Evolutionary conservation across 331 rosid species (phyloP), one percentile per base, ranked within the genome.

Genomic region (Phaseolus coccineus): DNA sequence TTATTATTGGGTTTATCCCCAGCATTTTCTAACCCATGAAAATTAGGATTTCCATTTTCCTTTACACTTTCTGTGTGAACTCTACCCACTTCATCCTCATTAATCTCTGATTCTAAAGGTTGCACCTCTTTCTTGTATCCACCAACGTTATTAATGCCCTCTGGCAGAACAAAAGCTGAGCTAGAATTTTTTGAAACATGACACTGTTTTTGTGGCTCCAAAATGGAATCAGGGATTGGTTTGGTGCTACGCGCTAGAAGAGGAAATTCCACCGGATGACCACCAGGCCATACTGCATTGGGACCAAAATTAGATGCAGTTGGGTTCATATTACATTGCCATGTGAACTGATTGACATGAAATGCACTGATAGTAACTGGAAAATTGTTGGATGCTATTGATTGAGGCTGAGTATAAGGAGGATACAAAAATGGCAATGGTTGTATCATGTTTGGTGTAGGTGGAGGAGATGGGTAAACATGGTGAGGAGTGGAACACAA

Each of bases 401-500:
- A 78, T 84, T 88, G 97, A 59, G 89, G 81, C 74, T 82, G 94
- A 76, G 79, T 77, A 57, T 86, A 89, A 78, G 90, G 88, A 88
- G 97, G 88, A 76, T 80, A 91, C 72, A 91, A 61, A 67, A 88
- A 91, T 66, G 92, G 90, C 84, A 91, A 75, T 68, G 97, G 84
- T 44, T 89, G 97, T 50, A 91, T 91, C 91, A 91, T 85, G 84
- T 83, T 88, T 12, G 97, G 97, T 11, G 91, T 89, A 30, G 87
- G 76, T 52, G 97, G 97, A 73, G 94, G 92, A 65, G 97, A 91
- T 28, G 88, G 91, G 77, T 85, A 91, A 5, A 80, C 79, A 47
- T 88, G 92, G 78, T 87, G 97, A 70, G 93, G 89, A 65, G 94
- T 89, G 72, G 97, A 89, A 90, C 97, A 88, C 85, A 89, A 77